Percentiles rank a stretch among this genome's conserved stretches.
phyloP scores from a whole-genome alignment of 2,329 filamentous ascomycete genomes.

The Chaetomiaceae sp. region DNA sequence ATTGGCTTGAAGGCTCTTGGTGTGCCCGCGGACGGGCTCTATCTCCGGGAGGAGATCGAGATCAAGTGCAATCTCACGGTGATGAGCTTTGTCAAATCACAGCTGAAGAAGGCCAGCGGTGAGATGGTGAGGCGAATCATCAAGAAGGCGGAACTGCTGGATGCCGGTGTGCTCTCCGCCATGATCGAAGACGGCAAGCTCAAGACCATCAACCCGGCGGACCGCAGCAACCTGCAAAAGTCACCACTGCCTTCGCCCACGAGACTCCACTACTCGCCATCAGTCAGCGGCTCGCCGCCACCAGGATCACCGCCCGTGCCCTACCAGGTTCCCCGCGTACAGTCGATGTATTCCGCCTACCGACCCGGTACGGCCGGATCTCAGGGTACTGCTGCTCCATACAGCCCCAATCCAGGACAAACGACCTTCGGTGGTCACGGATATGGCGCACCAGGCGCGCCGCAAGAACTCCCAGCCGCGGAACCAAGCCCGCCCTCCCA shows the following conservation, averaged over 20 bases:
- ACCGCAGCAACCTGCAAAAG: slow-evolving; percentile 37
- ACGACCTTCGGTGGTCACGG: too few species aligned
- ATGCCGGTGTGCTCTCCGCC: slow-evolving; percentile 59
- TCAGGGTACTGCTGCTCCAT: slow-evolving; percentile 16
- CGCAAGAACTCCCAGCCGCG: slow-evolving; percentile 37
- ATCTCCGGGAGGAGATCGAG: slow-evolving; percentile 65
- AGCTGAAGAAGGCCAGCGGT: slow-evolving; percentile 61
- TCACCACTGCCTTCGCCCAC: slow-evolving; percentile 25
- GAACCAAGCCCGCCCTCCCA: slow-evolving; percentile 15
- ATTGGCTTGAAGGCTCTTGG: slow-evolving; percentile 55
- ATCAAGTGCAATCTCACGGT: slow-evolving; percentile 65
- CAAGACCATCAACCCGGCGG: slow-evolving; percentile 40
- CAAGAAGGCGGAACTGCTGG: slow-evolving; percentile 66
- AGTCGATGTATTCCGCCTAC: slow-evolving; percentile 30
- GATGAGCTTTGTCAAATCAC: slow-evolving; percentile 60
- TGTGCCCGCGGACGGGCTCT: slow-evolving; percentile 59
- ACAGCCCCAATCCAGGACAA: slow-evolving; percentile 18
- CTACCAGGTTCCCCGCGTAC: slow-evolving; percentile 39
- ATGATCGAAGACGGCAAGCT: slow-evolving; percentile 39
- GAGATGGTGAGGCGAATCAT: slow-evolving; percentile 65
- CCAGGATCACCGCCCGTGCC: slow-evolving; percentile 32
- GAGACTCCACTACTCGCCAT: slow-evolving; percentile 20
- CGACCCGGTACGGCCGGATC: slow-evolving; percentile 33
- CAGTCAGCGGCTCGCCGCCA: slow-evolving; percentile 29
- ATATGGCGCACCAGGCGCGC: slow-evolving; percentile 19